phyloP scores from a whole-genome alignment of 306 rosid genomes.

The Canavalia gladiata region DNA sequence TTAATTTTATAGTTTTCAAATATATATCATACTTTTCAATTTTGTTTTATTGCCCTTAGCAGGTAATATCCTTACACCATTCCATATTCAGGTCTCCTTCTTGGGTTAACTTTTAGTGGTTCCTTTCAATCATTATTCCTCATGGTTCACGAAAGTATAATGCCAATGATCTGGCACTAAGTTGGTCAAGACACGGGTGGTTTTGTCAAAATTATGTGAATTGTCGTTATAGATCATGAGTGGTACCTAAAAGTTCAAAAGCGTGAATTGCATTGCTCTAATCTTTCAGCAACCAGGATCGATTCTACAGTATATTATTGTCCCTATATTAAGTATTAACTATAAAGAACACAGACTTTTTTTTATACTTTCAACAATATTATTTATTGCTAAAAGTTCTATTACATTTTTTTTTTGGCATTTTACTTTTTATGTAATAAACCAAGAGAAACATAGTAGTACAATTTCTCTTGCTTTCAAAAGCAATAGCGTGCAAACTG shows the following conservation, averaged over 20 bases:
- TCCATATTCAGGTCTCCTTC: neutral
- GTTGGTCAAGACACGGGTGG: slow-evolving; percentile 38
- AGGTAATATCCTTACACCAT: neutral
- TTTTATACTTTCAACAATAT: neutral
- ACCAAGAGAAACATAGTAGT: no score
- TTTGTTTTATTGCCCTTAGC: neutral
- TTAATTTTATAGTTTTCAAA: neutral
- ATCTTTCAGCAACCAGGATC: neutral
- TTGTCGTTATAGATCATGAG: neutral
- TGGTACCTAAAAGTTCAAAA: neutral
- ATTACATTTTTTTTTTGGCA: no score
- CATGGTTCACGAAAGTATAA: neutral
- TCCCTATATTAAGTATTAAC: no score
- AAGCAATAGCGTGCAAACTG: no score
- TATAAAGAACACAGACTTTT: neutral
- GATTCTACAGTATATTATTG: neutral
- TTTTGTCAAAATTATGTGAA: slow-evolving; percentile 17
- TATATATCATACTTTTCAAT: neutral
- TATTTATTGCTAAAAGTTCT: neutral
- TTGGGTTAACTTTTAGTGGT: slow-evolving; percentile 10
- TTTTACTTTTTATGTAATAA: no score
- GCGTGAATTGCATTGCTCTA: neutral
- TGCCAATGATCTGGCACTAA: neutral
- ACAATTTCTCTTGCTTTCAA: no score
- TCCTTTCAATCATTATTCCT: slow-evolving; percentile 28